phyloP scores from a whole-genome alignment of 192 early-diverging fungal genomes.

The Mortierella claussenii region DNA sequence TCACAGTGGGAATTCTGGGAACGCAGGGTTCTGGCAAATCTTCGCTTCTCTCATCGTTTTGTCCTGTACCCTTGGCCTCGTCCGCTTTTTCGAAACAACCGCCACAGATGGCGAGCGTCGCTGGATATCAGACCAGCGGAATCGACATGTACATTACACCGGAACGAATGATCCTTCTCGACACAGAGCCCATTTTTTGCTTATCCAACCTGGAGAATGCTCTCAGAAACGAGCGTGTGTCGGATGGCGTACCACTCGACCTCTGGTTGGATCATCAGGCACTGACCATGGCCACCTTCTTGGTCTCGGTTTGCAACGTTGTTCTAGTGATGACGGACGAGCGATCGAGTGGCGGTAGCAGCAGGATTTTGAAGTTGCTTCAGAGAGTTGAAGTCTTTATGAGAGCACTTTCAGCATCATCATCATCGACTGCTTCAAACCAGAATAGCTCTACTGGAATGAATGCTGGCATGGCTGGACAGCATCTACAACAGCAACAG shows the following conservation, averaged over 20 bases:
- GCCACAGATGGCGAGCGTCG: constrained; percentile 29
- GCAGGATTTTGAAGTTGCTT: constrained; percentile 24
- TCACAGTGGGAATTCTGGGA: constrained; percentile 74
- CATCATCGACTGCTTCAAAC: constrained; percentile 4
- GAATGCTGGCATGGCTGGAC: background rate
- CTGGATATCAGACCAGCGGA: constrained; percentile 62
- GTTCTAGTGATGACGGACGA: constrained; percentile 65
- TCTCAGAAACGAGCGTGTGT: constrained; percentile 38
- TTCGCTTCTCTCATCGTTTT: constrained; percentile 66
- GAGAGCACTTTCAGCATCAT: constrained; percentile 33
- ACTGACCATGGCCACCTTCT: constrained; percentile 63
- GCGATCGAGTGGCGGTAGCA: constrained; percentile 6
- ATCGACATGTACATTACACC: constrained; percentile 74
- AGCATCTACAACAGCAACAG: background rate
- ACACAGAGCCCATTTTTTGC: constrained; percentile 66
- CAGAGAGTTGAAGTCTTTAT: constrained; percentile 39
- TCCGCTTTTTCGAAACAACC: constrained; percentile 54
- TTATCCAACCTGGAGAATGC: constrained; percentile 58
- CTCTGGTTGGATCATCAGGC: constrained; percentile 60
- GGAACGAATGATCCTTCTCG: constrained; percentile 70
- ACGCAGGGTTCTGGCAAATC: constrained; percentile 75
- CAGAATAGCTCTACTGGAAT: background rate
- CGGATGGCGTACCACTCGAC: constrained; percentile 53
- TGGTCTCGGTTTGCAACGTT: constrained; percentile 74
- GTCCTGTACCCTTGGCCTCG: constrained; percentile 31